Evolutionary conservation across 83 land plant genomes (phyloP).

Genomic region (Isoetes engelmannii): DNA sequence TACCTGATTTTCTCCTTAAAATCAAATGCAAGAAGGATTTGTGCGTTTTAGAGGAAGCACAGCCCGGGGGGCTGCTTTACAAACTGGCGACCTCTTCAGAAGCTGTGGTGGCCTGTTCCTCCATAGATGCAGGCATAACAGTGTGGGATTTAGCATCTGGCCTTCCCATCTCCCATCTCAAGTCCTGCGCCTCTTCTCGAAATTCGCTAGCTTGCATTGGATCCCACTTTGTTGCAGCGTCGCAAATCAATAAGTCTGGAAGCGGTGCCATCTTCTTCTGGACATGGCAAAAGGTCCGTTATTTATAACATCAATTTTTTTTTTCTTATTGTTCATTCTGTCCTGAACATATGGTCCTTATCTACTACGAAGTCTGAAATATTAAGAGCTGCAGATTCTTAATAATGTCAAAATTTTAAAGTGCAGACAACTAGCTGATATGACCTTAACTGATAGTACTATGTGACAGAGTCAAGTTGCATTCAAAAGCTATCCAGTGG

Average conservation of each 20-base stretch:
- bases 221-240: slow-evolving; percentile 55
- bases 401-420: too few relatives aligned
- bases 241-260: slow-evolving; percentile 58
- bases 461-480: slow-evolving; percentile 64
- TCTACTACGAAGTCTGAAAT: not conserved
- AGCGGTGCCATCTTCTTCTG: slow-evolving; percentile 65
- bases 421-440: too few relatives aligned
- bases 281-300: slow-evolving; percentile 76
- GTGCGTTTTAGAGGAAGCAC: too few relatives aligned
- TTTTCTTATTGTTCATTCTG: not conserved
- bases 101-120: slow-evolving; percentile 57
- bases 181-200: slow-evolving; percentile 64
- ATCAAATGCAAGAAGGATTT: too few relatives aligned
- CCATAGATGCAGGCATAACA: slow-evolving; percentile 68
- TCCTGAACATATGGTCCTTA: too few relatives aligned
- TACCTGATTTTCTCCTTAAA: too few relatives aligned
- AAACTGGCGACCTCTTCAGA: slow-evolving; percentile 45
- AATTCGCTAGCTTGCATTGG: slow-evolving; percentile 70
- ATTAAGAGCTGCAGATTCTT: not conserved
- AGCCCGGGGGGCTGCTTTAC: too few relatives aligned
- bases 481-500: slow-evolving; percentile 68
- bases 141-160: slow-evolving; percentile 74
- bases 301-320: too few relatives aligned
- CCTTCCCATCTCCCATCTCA: slow-evolving; percentile 51
- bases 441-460: too few relatives aligned